phyloP scores from a whole-genome alignment of 176 grass and related monocot genomes.

The Phoenix dactylifera region DNA sequence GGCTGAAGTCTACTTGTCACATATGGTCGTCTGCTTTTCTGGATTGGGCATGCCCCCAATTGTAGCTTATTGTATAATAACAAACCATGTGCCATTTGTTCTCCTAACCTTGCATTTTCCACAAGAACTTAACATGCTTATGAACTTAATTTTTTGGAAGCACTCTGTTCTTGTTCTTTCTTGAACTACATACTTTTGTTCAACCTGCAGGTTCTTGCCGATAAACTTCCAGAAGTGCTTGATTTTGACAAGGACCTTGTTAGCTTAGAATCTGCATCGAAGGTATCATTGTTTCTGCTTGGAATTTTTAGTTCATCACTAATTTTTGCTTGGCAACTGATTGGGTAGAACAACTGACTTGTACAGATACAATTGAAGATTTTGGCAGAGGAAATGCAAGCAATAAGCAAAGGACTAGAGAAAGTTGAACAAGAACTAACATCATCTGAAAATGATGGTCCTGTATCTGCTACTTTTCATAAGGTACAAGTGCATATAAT shows the following conservation, averaged over 20 bases:
- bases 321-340: constrained; percentile 5
- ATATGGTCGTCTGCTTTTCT: no score
- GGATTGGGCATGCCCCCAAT: no score
- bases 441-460: constrained; percentile 58
- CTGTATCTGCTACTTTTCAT: constrained; percentile 66
- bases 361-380: constrained; percentile 86
- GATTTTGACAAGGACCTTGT: constrained; percentile 77
- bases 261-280: constrained; percentile 73
- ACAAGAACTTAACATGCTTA: no score
- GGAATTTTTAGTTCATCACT: constrained; percentile 2
- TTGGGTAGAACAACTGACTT: not conserved
- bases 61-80: no score
- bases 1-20: not conserved
- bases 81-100: no score
- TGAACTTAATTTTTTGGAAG: no score
- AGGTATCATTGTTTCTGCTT: constrained; percentile 42
- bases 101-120: no score
- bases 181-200: constrained; percentile 4
- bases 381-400: constrained; percentile 90
- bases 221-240: constrained; percentile 95
- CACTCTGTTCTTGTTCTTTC: constrained; percentile 12
- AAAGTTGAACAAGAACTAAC: constrained; percentile 79
- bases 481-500: constrained; percentile 32
- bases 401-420: constrained; percentile 70
- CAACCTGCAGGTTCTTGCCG: constrained; percentile 55